These are phyloP conservation scores for Bryoglossum gracile DNA, from an alignment of 495 filamentous ascomycete species.

Conservation along the genomic window DNA sequence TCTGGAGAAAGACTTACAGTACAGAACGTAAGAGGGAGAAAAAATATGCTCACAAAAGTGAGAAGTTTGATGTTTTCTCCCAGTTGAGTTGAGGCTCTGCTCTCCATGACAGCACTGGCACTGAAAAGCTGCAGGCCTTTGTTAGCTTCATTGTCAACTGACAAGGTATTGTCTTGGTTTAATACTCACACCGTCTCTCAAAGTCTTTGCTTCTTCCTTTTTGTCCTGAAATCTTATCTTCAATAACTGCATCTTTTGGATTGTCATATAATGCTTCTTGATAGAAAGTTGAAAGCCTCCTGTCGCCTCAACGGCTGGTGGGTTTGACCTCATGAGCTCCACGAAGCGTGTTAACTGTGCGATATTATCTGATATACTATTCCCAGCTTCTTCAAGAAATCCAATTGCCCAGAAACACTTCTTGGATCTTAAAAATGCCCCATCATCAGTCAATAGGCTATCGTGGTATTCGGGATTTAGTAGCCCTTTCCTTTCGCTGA, in stretches of 20 bases:
- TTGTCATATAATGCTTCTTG: not conserved
- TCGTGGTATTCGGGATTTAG: conserved; percentile 28
- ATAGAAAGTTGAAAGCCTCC: not conserved
- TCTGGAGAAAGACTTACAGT: conserved; percentile 6
- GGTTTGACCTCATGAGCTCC: not conserved
- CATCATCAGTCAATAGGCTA: conserved; percentile 28
- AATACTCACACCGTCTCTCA: conserved; percentile 5
- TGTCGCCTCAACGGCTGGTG: not conserved
- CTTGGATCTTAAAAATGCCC: conserved; percentile 26
- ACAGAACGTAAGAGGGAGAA: conserved; percentile 30
- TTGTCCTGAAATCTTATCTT: not conserved
- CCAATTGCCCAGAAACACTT: conserved; percentile 31
- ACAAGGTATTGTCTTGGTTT: not conserved
- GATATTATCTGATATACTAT: conserved; percentile 26
- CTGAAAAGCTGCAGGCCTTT: not conserved
- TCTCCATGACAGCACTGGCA: conserved; percentile 17
- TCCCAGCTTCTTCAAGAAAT: conserved; percentile 25
- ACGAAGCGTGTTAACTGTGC: conserved; percentile 7
- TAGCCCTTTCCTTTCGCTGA: conserved; percentile 22
- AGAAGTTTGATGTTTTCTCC: conserved; percentile 33
- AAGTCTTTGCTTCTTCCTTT: conserved; percentile 1
- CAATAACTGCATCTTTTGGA: not conserved
- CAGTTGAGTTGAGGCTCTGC: conserved; percentile 26
- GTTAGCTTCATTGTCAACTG: not conserved
- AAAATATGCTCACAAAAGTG: conserved; percentile 34